Conservation (phyloP, 2,329 filamentous ascomycete genomes). For the Cordyceps pruinosa region DNA sequence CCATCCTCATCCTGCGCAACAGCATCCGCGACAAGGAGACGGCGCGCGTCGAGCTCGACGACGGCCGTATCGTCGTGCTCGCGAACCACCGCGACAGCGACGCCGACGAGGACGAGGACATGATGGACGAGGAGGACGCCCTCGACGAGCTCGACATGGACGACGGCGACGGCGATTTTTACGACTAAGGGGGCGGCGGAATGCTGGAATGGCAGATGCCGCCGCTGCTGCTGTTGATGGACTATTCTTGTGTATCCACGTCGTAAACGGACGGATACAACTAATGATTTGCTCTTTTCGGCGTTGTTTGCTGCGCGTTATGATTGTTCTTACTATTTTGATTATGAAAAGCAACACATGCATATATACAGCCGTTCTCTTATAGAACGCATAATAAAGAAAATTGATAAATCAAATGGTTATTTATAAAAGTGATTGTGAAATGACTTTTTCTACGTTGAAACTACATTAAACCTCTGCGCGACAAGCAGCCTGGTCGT, state of each 20-base stretch:
- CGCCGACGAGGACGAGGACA: constrained; percentile 58
- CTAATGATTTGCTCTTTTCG: background rate
- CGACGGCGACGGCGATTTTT: constrained; percentile 53
- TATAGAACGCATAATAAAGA: background rate
- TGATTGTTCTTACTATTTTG: background rate
- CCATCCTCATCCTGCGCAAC: constrained; percentile 82
- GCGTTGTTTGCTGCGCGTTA: background rate
- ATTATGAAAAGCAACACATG: no score
- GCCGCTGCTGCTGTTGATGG: no score
- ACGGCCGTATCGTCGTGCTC: constrained; percentile 73
- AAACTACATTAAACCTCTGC: background rate
- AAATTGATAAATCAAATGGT: background rate
- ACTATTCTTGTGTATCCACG: no score
- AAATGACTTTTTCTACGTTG: background rate
- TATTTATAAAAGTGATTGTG: background rate
- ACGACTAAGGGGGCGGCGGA: constrained; percentile 27
- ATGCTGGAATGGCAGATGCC: no score
- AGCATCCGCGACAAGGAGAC: constrained; percentile 78
- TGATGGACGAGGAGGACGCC: constrained; percentile 67
- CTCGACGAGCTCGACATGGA: constrained; percentile 63
- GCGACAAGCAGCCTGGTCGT: no score
- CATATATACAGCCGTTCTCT: constrained; percentile 4
- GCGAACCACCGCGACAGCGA: constrained; percentile 69
- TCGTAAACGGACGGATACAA: background rate
- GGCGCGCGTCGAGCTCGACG: constrained; percentile 70